These are phyloP conservation scores for Blastobotrys parvus DNA, from an alignment of 805 yeast genomes.

Conservation along the genomic window DNA sequence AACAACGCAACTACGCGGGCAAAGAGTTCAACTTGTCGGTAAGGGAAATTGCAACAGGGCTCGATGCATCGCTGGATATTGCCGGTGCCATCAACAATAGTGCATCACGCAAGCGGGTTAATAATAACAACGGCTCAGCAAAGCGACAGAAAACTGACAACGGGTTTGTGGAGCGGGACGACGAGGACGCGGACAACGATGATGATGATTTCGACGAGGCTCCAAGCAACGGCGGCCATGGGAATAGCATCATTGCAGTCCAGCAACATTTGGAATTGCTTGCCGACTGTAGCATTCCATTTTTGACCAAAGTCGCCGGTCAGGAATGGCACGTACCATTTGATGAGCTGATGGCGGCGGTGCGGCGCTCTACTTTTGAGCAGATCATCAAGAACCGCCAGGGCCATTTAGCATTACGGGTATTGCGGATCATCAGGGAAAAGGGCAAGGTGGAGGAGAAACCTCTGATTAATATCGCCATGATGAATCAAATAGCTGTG, in stretches of 20 bases:
- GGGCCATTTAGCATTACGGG: conserved; percentile 52
- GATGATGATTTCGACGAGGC: conserved; percentile 17
- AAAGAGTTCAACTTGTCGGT: conserved; percentile 29
- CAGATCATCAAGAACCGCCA: conserved; percentile 26
- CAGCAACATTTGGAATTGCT: conserved; percentile 65
- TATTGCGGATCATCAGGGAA: conserved; percentile 67
- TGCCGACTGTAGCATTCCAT: conserved; percentile 46
- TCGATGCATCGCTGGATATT: conserved; percentile 17
- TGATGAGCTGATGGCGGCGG: conserved; percentile 19
- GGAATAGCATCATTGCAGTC: conserved; percentile 23
- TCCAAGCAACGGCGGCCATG: neutral
- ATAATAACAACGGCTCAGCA: conserved; percentile 4
- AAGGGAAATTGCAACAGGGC: conserved; percentile 24
- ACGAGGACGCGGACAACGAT: conserved; percentile 25
- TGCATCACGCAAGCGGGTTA: conserved; percentile 6
- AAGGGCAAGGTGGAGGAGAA: conserved; percentile 78
- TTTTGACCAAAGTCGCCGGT: conserved; percentile 45
- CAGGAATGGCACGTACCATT: conserved; percentile 37
- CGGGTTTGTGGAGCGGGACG: conserved; percentile 22
- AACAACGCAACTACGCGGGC: conserved; percentile 22
- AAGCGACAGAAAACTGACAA: conserved; percentile 20
- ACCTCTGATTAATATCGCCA: conserved; percentile 60
- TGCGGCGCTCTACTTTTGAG: conserved; percentile 28
- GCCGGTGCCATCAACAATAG: conserved; percentile 12
- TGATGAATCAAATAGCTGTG: conserved; percentile 70